Evolutionary conservation across 2,329 filamentous ascomycete species (phyloP), one percentile per base, ranked within the genome.

Genomic region (Anthostomella pinea): DNA sequence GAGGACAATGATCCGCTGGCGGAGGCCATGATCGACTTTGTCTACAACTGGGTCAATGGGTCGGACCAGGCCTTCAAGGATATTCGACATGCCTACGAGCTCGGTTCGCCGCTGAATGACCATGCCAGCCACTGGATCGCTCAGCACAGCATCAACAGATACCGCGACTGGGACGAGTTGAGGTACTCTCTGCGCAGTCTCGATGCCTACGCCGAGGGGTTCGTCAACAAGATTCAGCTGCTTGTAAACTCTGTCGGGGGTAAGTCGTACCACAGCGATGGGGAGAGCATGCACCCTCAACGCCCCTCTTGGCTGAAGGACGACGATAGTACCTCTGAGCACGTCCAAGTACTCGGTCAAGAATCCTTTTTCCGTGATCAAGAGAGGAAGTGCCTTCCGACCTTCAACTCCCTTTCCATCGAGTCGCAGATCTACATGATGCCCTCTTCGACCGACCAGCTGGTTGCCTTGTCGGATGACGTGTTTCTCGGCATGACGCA

Each of bases 151-250:
- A 56, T 65, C 27, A 69, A 69, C 43, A 48, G 65, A 13, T 69
- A 69, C 42, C 62, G 66, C 2, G 66, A 69, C 41, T 69, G 66
- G 65, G 58, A 68, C 29, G 66, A 69, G 46, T 44, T 69, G n/a
- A 57, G 63, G 19, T 68, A 66, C 39, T 69, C 66, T 3, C 57
- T 69, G 48, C 58, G 65, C 18, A 68, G 63, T 27, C 53, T 69
- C 14, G 60, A 68, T 37, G 59, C 57, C 23, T 63, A 66, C 36
- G 65, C 65, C n/a, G 48, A 51, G 20, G 49, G 46, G 5, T 67
- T 69, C 47, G 45, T 59, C 31, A 69, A 68, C 49, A 64, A 65
- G 43, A 63, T 68, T 22, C 65, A 67, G 35, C 58, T 69, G 7
- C 58, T 69, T 5, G 64, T 68, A 22, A 69, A 68, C 44, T 59